Conservation (phyloP, 1,284 basidiomycete genomes). For the Cutaneotrichosporon mucoides region DNA sequence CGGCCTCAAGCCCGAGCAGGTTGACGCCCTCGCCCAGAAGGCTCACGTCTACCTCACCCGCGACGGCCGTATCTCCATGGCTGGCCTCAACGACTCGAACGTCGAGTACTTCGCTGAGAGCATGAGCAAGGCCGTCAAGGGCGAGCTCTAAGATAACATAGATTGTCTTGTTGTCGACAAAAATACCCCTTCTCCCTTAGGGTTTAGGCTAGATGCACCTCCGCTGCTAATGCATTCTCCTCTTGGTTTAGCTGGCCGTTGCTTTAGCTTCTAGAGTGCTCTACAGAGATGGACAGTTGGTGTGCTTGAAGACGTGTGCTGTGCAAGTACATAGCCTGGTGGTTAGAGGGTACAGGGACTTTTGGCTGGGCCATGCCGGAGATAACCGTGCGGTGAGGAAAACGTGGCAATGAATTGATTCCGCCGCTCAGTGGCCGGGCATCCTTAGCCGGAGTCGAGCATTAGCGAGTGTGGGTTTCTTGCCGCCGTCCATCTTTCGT, state of each 20-base stretch:
- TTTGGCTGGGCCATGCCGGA: no score
- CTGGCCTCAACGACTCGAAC: constrained; percentile 85
- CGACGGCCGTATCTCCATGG: constrained; percentile 87
- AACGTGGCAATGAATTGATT: no score
- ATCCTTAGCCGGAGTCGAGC: no score
- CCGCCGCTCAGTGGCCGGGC: no score
- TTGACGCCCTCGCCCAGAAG: constrained; percentile 79
- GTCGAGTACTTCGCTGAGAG: constrained; percentile 82
- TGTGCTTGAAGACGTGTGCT: no score
- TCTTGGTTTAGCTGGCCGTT: no score
- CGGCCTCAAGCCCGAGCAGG: constrained; percentile 71
- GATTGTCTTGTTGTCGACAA: neutral
- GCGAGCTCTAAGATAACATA: constrained; percentile 51
- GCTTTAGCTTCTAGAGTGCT: no score
- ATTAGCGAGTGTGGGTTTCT: no score
- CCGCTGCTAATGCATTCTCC: neutral
- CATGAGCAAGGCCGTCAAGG: constrained; percentile 75
- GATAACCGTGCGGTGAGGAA: no score
- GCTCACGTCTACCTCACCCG: constrained; percentile 79
- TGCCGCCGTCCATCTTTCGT: neutral
- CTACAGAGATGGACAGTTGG: no score
- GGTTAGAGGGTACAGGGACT: no score
- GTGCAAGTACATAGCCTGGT: no score
- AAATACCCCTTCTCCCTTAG: neutral
- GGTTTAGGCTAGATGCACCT: neutral